Evolutionary conservation across 805 yeast genomes (phyloP).

Genomic region (Myxozyma mucilagina): DNA sequence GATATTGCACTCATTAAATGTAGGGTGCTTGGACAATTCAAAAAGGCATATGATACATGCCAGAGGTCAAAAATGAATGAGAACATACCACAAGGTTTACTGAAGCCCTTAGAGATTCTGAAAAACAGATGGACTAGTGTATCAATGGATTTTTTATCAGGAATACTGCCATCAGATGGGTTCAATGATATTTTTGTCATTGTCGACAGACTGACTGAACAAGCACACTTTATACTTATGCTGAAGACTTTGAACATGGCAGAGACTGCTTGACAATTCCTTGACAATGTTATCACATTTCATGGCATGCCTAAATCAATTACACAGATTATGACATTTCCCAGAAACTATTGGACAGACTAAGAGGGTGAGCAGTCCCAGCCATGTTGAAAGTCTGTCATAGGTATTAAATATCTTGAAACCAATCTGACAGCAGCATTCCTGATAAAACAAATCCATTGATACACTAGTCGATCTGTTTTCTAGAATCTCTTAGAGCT

Average conservation of each 20-base stretch:
- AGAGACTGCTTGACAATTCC: conserved; percentile 19
- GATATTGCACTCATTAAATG: too few species aligned
- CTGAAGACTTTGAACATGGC: neutral
- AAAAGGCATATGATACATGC: too few species aligned
- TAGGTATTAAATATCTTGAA: too few species aligned
- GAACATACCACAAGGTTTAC: conserved; percentile 8
- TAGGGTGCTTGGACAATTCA: too few species aligned
- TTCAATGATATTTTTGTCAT: conserved; percentile 28
- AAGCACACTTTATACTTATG: conserved; percentile 31
- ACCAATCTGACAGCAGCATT: too few species aligned
- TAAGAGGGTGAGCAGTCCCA: too few species aligned
- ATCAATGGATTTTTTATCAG: conserved; percentile 31
- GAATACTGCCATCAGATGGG: conserved; percentile 16
- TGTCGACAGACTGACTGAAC: conserved; percentile 32
- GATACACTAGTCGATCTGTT: too few species aligned
- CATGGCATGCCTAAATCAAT: conserved; percentile 29
- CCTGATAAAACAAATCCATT: too few species aligned
- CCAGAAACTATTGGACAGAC: too few species aligned
- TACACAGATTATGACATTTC: conserved; percentile 29
- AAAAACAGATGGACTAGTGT: conserved; percentile 12
- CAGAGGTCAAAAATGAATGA: neutral
- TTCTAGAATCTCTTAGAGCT: too few species aligned
- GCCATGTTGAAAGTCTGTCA: too few species aligned
- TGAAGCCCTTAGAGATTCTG: conserved; percentile 26
- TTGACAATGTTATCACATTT: conserved; percentile 14